These are phyloP conservation scores for Xylaria nigripes DNA, from an alignment of 495 filamentous ascomycete genomes.

Conservation along the genomic window DNA sequence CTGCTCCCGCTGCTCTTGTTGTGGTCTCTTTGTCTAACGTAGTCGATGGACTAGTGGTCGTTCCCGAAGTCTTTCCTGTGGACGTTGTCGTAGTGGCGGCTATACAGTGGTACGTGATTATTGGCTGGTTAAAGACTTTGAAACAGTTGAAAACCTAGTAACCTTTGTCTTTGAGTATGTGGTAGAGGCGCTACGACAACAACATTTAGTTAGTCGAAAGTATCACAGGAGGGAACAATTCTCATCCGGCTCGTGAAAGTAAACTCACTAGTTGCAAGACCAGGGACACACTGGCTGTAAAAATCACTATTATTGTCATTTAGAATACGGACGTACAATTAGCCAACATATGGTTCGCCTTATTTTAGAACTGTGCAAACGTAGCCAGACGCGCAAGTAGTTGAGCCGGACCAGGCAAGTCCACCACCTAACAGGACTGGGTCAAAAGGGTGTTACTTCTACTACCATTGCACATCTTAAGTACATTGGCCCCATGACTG, in stretches of 20 bases:
- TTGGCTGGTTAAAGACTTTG: background rate
- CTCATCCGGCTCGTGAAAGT: background rate
- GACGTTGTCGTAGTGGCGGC: background rate
- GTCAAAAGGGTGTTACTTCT: background rate
- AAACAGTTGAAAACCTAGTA: background rate
- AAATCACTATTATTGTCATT: constrained; percentile 1
- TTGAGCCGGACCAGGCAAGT: background rate
- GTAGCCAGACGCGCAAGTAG: constrained; percentile 8
- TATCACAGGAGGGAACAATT: background rate
- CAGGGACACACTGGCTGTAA: constrained; percentile 10
- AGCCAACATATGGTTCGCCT: background rate
- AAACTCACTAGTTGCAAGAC: constrained; percentile 7
- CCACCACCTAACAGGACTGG: constrained; percentile 6
- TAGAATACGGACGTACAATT: background rate
- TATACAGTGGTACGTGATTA: background rate
- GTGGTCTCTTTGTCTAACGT: constrained; percentile 1
- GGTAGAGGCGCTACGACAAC: background rate
- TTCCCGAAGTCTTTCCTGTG: background rate
- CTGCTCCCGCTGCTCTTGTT: background rate
- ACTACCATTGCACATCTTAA: background rate
- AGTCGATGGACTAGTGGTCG: background rate
- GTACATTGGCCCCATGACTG: constrained; percentile 9
- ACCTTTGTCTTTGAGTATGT: too few species aligned
- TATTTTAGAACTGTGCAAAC: constrained; percentile 7
- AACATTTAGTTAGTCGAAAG: background rate